phyloP scores from a whole-genome alignment of 1,284 basidiomycete species.

The Malassezia caprae region DNA sequence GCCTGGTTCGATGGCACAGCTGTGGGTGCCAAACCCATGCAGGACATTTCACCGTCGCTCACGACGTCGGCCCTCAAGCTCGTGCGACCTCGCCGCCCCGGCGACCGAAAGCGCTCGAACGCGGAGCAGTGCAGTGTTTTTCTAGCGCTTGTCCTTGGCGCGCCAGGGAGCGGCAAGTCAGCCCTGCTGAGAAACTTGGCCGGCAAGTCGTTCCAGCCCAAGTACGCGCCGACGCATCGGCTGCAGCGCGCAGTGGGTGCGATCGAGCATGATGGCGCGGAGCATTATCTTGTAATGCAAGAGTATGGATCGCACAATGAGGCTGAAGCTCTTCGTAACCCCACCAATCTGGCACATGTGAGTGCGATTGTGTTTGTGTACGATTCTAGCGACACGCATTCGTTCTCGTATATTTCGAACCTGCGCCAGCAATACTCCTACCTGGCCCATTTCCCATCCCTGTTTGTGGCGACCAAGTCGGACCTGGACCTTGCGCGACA shows the following conservation, averaged over 20 bases:
- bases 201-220: slow-evolving; percentile 56
- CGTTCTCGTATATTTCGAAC: slow-evolving; percentile 95
- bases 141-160: slow-evolving; percentile 77
- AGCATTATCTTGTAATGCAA: slow-evolving; percentile 83
- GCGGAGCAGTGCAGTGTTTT: slow-evolving; percentile 38
- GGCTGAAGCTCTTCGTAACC: slow-evolving; percentile 73
- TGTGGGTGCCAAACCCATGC: background rate
- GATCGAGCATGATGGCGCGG: slow-evolving; percentile 84
- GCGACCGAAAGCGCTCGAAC: slow-evolving; percentile 63
- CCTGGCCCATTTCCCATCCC: slow-evolving; percentile 73
- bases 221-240: slow-evolving; percentile 77
- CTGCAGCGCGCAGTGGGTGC: slow-evolving; percentile 85
- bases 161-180: slow-evolving; percentile 91
- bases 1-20: slow-evolving; percentile 16
- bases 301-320: slow-evolving; percentile 81
- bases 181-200: slow-evolving; percentile 73
- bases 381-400: slow-evolving; percentile 96
- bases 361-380: slow-evolving; percentile 93
- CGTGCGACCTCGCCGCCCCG: slow-evolving; percentile 53
- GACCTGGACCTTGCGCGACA: slow-evolving; percentile 76
- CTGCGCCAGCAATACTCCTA: slow-evolving; percentile 83
- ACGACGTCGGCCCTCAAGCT: slow-evolving; percentile 41
- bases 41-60: slow-evolving; percentile 20
- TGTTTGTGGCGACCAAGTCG: slow-evolving; percentile 98
- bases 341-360: slow-evolving; percentile 78